These are phyloP conservation scores for Cylindrotheca closterium DNA, from an alignment of 108 stramenopile species.

Conservation along the genomic window DNA sequence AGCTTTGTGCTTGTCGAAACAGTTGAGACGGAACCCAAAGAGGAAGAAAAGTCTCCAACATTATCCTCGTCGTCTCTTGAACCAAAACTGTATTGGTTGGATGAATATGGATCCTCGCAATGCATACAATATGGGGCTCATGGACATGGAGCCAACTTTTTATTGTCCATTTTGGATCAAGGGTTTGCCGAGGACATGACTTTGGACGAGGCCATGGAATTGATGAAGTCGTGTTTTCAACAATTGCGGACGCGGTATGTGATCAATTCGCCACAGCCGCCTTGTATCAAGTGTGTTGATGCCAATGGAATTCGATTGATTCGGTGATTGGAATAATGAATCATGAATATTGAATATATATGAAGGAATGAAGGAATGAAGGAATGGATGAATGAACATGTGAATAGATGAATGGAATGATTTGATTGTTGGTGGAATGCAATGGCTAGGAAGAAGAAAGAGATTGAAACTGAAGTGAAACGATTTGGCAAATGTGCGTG, in stretches of 20 bases:
- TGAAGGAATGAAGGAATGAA: no score
- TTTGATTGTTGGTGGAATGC: no score
- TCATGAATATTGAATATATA: no score
- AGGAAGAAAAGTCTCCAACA: constrained; percentile 2
- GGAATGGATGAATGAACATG: no score
- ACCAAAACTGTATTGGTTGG: constrained; percentile 75
- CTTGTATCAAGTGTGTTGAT: constrained; percentile 81
- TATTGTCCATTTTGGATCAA: constrained; percentile 67
- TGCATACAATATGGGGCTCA: constrained; percentile 69
- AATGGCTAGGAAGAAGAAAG: no score
- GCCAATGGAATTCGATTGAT: constrained; percentile 36
- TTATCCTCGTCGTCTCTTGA: not conserved
- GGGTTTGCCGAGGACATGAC: constrained; percentile 55
- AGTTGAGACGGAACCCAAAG: constrained; percentile 21
- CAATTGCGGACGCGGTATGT: constrained; percentile 69
- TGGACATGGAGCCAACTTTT: constrained; percentile 72
- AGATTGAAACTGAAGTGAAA: no score
- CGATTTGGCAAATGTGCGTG: no score
- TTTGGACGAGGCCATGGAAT: constrained; percentile 42
- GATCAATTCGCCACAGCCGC: constrained; percentile 68
- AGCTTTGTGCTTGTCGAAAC: no score
- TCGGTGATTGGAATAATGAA: constrained; percentile 1
- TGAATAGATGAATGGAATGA: no score
- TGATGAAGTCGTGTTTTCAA: constrained; percentile 65
- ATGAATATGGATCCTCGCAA: constrained; percentile 78